These are phyloP conservation scores for Hanseniaspora guilliermondii DNA, from an alignment of 805 yeast genomes.

Conservation along the genomic window DNA sequence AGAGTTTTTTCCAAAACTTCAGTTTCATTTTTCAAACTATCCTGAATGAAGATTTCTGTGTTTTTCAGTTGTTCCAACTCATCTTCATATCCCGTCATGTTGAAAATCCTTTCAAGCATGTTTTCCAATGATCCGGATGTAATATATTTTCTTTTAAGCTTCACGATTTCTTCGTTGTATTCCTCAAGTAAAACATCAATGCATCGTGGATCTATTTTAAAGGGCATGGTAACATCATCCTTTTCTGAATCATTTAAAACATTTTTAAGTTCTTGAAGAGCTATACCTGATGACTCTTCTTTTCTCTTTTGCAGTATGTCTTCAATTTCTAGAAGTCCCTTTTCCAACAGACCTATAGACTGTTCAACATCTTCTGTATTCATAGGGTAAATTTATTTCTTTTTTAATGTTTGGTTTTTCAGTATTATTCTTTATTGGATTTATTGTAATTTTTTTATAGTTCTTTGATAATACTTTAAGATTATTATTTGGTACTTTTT, in stretches of 20 bases:
- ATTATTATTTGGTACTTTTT: not conserved
- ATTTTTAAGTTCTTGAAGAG: conserved; percentile 8
- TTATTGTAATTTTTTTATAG: no score
- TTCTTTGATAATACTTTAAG: no score
- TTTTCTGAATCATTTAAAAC: conserved; percentile 12
- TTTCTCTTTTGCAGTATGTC: not conserved
- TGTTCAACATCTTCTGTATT: not conserved
- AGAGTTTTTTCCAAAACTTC: conserved; percentile 19
- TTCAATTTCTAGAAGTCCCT: not conserved
- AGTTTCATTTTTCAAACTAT: conserved; percentile 16
- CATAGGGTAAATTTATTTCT: not conserved
- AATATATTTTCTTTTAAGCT: conserved; percentile 7
- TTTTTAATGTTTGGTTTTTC: not conserved
- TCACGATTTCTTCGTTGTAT: conserved; percentile 3
- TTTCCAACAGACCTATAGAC: not conserved
- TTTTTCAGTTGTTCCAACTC: conserved; percentile 20
- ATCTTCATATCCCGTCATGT: conserved; percentile 18
- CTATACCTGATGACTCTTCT: conserved; percentile 1
- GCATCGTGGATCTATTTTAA: conserved; percentile 5
- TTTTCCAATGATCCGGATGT: conserved; percentile 8
- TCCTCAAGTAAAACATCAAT: conserved; percentile 3
- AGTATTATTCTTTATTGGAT: no score
- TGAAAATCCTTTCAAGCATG: conserved; percentile 13
- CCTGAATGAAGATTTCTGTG: conserved; percentile 16
- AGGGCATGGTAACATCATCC: conserved; percentile 4